Evolutionary conservation across 371 early-diverging fungal species (phyloP), one percentile per base, ranked within the genome.

Genomic region (Mucor racemosus): DNA sequence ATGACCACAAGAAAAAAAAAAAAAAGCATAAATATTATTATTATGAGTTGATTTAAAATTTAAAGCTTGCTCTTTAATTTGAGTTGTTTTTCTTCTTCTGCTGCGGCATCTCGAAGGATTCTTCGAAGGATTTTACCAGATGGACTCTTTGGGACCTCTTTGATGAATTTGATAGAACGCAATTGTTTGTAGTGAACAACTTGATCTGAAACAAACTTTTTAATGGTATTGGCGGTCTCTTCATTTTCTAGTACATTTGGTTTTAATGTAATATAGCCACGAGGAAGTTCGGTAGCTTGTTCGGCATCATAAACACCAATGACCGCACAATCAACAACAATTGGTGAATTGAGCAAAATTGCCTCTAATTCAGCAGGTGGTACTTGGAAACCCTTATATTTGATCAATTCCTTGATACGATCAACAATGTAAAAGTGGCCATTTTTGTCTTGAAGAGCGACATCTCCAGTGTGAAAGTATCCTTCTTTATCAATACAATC

Each of bases 401-500:
- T 88, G 65, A 93, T 92, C 59, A 93, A 75, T 62, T 93, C 93
- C 77, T 93, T 93, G 14, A 88, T 74, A 17, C 93, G 85, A 69
- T 91, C 93, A 1, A 85, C 86, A 36, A 92, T 84, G 60, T 68
- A 86, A 58, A 92, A 85, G 63, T 81, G 72, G 4, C 86, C 87
- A n/a, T 88, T 56, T 7, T 72, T 65, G 65, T 91, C 89, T 6
- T 89, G 77, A 15, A 84, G 64, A 3, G 86, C 95, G 46, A 96
- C 76, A 71, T 97, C 97, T n/a, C 95, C 95, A 0, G 94, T 92
- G 64, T 91, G 94, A 55, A 95, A 75, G 73, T 87, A 96, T 0
- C 86, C 87, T 5, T 89, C 71, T 6, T 64, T 54, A 68, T 90
- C 89, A 14, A 90, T 84, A 5, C 83, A 73, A 1, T 82, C 88